Evolutionary conservation across 257 asterid species (phyloP), one percentile per base, ranked within the genome.

Genomic region (Fraxinus quadrangulata): DNA sequence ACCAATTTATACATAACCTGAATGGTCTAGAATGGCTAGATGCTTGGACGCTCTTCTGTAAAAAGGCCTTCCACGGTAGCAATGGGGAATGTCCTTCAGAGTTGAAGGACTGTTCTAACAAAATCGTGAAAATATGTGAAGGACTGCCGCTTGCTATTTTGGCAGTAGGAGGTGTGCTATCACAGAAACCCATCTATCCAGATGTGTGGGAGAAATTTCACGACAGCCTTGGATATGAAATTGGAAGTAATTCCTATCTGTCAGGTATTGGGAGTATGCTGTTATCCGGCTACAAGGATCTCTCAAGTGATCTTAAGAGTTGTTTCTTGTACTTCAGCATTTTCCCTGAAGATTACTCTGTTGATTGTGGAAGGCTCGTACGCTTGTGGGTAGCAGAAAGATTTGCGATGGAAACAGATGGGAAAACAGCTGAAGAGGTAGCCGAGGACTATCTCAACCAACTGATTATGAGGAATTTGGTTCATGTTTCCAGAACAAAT

Each of bases 351-450:
- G 87, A 79, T 40, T 42, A 75, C 74, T 56, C 47, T 40, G 75
- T 84, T 14, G 77, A 78, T 7, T 75, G 80, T 0, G 81, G 80
- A 7, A 80, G 83, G 21, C 69, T 79, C 66, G 66, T 82, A 19
- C 71, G 88, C 23, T 68, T 82, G 76, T 85, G 84, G 84, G 80
- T 85, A 79, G 84, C 88, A 1, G 88, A 85, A 80, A 86, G 84
- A 2, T 82, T 85, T 56, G 70, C 82, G 10, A 84, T 77, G 67
- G 79, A 82, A 34, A 37, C 39, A 17, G 68, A 72, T 11, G 75
- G 71, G 9, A 13, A 63, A 42, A 68, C 72, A 19, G 77, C 72
- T 0, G 86, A 81, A 47, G 85, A 81, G 42, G 80, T 84, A 5
- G 85, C 83, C 10, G 71, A 81, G 51, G 61, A 34, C 63, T 81